These are phyloP conservation scores for Megacollybia marginata DNA, from an alignment of 768 basidiomycete species.

Conservation along the genomic window DNA sequence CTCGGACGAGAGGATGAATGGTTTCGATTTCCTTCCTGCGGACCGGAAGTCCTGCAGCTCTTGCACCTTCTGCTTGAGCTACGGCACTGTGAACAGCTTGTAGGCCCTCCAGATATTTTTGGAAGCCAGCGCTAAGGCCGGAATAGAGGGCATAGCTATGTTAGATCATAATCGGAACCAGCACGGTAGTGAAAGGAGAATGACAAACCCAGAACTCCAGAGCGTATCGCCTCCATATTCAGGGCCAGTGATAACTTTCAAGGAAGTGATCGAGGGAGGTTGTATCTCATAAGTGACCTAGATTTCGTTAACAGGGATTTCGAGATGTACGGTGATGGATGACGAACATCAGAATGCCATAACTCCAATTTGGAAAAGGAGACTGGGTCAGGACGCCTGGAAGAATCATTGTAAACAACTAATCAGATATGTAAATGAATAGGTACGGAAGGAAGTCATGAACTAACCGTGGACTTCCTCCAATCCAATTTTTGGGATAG, in stretches of 20 bases:
- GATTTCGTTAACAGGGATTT: not conserved
- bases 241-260: constrained; percentile 66
- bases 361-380: constrained; percentile 71
- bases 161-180: not conserved
- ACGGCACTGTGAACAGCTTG: constrained; percentile 70
- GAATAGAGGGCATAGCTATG: constrained; percentile 80
- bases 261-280: constrained; percentile 73
- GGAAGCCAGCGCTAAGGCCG: constrained; percentile 66
- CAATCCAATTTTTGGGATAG: constrained; percentile 64
- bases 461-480: constrained; percentile 67
- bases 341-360: constrained; percentile 71
- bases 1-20: constrained; percentile 75
- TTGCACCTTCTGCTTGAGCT: constrained; percentile 69
- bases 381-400: constrained; percentile 51
- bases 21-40: constrained; percentile 64
- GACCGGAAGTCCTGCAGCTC: constrained; percentile 62
- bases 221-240: constrained; percentile 74
- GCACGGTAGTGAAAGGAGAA: not conserved
- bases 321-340: not conserved
- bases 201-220: constrained; percentile 67
- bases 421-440: constrained; percentile 6
- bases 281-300: constrained; percentile 72
- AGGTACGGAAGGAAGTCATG: not conserved
- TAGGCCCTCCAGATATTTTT: constrained; percentile 69
- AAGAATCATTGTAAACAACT: constrained; percentile 70